These are phyloP conservation scores for Setomelanomma holmii DNA, from an alignment of 2,329 filamentous ascomycete genomes.

Conservation along the genomic window DNA sequence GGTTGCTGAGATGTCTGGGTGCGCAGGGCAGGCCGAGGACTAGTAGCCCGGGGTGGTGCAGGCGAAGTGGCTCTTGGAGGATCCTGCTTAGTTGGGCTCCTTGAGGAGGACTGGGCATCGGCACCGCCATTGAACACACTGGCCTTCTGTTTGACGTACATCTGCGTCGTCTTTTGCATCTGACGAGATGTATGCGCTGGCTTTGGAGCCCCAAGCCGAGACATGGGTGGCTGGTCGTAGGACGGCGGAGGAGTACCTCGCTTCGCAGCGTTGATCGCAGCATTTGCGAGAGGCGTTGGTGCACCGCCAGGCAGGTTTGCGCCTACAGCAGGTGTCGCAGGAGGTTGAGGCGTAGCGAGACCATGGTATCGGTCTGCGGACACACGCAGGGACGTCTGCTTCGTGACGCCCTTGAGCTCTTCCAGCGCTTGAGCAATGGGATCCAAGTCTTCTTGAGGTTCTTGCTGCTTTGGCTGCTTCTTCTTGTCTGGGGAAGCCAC, in stretches of 20 bases:
- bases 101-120: conserved; percentile 64
- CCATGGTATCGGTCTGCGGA: conserved; percentile 97
- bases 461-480: conserved; percentile 53
- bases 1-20: conserved; percentile 16
- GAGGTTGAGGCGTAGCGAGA: conserved; percentile 77
- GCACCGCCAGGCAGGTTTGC: conserved; percentile 50
- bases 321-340: conserved; percentile 48
- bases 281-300: conserved; percentile 54
- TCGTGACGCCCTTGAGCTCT: conserved; percentile 86
- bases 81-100: conserved; percentile 57
- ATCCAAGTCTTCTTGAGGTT: conserved; percentile 71
- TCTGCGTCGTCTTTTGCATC: conserved; percentile 94
- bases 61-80: conserved; percentile 67
- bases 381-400: conserved; percentile 80
- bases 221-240: conserved; percentile 75
- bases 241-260: conserved; percentile 84
- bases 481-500: conserved; percentile 77
- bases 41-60: conserved; percentile 64
- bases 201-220: conserved; percentile 84
- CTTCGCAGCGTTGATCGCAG: conserved; percentile 62
- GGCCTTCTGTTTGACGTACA: conserved; percentile 82
- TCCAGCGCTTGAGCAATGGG: conserved; percentile 92
- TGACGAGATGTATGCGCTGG: conserved; percentile 91
- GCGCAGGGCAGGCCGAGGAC: conserved; percentile 65
- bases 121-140: conserved; percentile 70